Evolutionary conservation across 495 filamentous ascomycete species (phyloP).

Genomic region (Aspergillus diversus): DNA sequence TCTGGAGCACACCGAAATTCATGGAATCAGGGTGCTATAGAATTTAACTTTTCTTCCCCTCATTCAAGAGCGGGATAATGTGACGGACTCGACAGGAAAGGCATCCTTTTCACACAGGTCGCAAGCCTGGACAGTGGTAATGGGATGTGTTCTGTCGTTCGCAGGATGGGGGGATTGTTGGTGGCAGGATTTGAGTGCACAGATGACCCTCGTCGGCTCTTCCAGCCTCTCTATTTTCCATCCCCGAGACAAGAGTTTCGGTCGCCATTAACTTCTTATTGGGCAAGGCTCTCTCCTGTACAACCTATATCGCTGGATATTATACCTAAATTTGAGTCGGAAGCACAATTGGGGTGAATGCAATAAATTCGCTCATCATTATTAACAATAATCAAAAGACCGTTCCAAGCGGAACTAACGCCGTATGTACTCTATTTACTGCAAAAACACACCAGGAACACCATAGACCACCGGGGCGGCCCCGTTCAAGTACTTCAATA

Average conservation of each 20-base stretch:
- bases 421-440: slow-evolving; percentile 26
- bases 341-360: too few species aligned
- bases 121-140: not conserved
- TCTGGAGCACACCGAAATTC: slow-evolving; percentile 1
- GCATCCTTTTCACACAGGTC: not conserved
- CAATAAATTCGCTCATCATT: too few species aligned
- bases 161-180: too few species aligned
- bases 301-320: too few species aligned
- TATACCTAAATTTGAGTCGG: too few species aligned
- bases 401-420: not conserved
- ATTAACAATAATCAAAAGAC: too few species aligned
- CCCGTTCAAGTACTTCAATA: slow-evolving; percentile 87
- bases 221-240: too few species aligned
- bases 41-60: not conserved
- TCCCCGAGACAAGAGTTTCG: too few species aligned
- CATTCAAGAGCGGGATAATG: not conserved
- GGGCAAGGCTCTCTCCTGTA: too few species aligned
- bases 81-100: not conserved
- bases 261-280: too few species aligned
- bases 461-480: slow-evolving; percentile 94
- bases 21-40: not conserved
- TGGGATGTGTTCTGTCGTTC: not conserved
- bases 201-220: too few species aligned
- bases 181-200: too few species aligned
- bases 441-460: slow-evolving; percentile 79